Percentiles rank a stretch among this genome's conserved stretches.
These are phyloP conservation scores for Colletotrichum musae DNA, from an alignment of 2,329 filamentous ascomycete species.

Conservation along the genomic window DNA sequence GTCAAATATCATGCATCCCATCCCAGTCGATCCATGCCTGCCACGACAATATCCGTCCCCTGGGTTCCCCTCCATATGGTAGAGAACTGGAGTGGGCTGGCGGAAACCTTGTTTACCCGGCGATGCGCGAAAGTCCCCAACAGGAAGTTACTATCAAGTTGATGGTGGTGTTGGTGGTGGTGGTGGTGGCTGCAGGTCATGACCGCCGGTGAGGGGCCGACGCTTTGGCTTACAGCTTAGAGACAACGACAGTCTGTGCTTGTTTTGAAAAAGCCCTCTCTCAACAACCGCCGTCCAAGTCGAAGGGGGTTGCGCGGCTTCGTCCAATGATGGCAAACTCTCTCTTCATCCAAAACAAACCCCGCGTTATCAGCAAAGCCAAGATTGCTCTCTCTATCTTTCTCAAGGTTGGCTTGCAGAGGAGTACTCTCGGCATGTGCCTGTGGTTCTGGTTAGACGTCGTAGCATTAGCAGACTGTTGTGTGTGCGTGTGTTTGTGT, in stretches of 20 bases:
- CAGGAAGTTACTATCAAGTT: background rate
- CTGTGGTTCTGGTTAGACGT: background rate
- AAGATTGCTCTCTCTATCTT: slow-evolving; percentile 5
- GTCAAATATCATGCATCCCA: slow-evolving; percentile 17
- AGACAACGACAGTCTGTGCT: slow-evolving; percentile 8
- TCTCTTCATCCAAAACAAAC: slow-evolving; percentile 38
- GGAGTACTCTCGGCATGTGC: background rate
- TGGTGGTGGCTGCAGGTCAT: background rate
- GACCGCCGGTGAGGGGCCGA: background rate
- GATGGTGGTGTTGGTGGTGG: slow-evolving; percentile 2
- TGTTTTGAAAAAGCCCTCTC: slow-evolving; percentile 15
- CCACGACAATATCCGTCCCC: slow-evolving; percentile 9
- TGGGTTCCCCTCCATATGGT: background rate
- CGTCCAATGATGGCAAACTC: slow-evolving; percentile 18
- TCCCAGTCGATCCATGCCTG: slow-evolving; percentile 10
- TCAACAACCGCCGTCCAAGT: slow-evolving; percentile 5
- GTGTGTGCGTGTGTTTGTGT: too few relatives aligned
- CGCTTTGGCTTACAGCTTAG: slow-evolving; percentile 15
- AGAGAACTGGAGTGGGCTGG: slow-evolving; percentile 1
- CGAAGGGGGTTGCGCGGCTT: slow-evolving; percentile 27
- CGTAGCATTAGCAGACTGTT: background rate
- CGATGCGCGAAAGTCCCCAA: too few relatives aligned
- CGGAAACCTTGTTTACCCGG: slow-evolving; percentile 13
- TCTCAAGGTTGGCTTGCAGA: slow-evolving; percentile 11
- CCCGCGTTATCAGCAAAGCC: slow-evolving; percentile 37